Percentiles rank a stretch among this genome's conserved stretches.
These are phyloP conservation scores for Microbotryum intermedium DNA, from an alignment of 1,284 basidiomycete genomes.

Conservation along the genomic window DNA sequence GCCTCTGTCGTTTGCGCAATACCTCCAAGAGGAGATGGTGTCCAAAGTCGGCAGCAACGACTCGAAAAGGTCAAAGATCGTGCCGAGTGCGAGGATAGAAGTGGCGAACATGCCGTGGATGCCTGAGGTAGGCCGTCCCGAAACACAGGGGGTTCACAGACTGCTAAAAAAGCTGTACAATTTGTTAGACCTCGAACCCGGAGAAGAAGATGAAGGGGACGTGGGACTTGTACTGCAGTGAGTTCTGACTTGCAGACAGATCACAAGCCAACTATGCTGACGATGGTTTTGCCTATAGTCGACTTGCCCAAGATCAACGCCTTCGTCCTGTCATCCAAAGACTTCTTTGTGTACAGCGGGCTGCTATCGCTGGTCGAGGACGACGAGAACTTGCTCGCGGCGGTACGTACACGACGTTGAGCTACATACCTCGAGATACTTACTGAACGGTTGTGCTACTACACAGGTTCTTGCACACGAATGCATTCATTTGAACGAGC, in stretches of 20 bases:
- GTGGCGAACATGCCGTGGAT: constrained; percentile 39
- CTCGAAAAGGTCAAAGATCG: constrained; percentile 20
- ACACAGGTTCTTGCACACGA: no score
- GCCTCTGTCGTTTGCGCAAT: constrained; percentile 40
- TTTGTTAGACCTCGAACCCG: constrained; percentile 41
- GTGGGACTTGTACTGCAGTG: constrained; percentile 43
- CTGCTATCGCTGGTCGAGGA: constrained; percentile 42
- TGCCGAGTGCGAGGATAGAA: constrained; percentile 40
- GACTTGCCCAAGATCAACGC: constrained; percentile 45
- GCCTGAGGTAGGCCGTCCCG: constrained; percentile 23
- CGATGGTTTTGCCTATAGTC: constrained; percentile 30
- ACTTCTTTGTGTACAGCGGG: constrained; percentile 48
- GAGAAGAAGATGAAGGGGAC: constrained; percentile 43
- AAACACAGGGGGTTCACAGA: no score
- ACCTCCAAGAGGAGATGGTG: constrained; percentile 33
- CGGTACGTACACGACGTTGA: constrained; percentile 31
- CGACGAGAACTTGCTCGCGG: constrained; percentile 45
- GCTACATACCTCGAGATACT: no score
- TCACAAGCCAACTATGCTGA: no score
- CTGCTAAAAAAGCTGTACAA: constrained; percentile 18
- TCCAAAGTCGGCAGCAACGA: constrained; percentile 24
- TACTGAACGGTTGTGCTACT: no score
- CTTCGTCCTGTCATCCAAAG: constrained; percentile 46
- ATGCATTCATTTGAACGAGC: constrained; percentile 43
- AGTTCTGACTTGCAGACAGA: no score